Evolutionary conservation across 2,329 filamentous ascomycete species (phyloP).

Genomic region (Plectosphaerella plurivora): DNA sequence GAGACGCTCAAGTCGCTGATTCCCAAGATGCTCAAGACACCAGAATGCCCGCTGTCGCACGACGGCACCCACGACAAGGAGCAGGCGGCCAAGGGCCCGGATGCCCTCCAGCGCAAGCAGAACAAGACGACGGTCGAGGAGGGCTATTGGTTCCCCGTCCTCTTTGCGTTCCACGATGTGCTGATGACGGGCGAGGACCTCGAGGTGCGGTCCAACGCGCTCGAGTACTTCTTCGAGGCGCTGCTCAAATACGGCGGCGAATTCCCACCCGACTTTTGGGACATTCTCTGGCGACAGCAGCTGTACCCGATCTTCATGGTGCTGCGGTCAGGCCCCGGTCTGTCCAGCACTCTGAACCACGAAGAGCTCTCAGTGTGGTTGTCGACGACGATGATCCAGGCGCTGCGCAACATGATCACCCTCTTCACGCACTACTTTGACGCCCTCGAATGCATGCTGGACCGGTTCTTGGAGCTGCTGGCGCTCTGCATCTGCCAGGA

Average conservation of each 20-base stretch:
- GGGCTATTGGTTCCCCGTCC: slow-evolving; percentile 96
- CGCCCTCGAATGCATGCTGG: slow-evolving; percentile 93
- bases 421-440: slow-evolving; percentile 99
- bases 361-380: slow-evolving; percentile 98
- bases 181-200: slow-evolving; percentile 98
- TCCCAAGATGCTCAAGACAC: slow-evolving; percentile 89
- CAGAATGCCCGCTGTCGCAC: slow-evolving; percentile 86
- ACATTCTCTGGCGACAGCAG: slow-evolving; percentile 94
- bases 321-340: slow-evolving; percentile 89
- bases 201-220: slow-evolving; percentile 83
- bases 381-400: slow-evolving; percentile 99
- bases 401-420: slow-evolving; percentile 95
- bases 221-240: slow-evolving; percentile 96
- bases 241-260: slow-evolving; percentile 85
- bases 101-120: slow-evolving; percentile 48
- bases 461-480: slow-evolving; percentile 91
- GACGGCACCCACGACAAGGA: slow-evolving; percentile 28
- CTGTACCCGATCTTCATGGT: slow-evolving; percentile 99
- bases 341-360: slow-evolving; percentile 91
- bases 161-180: slow-evolving; percentile 98
- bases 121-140: slow-evolving; percentile 88
- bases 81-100: slow-evolving; percentile 35
- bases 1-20: slow-evolving; percentile 92
- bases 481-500: slow-evolving; percentile 98
- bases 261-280: slow-evolving; percentile 95